Conservation (phyloP, 768 basidiomycete genomes). For the Suillus bovinus region DNA sequence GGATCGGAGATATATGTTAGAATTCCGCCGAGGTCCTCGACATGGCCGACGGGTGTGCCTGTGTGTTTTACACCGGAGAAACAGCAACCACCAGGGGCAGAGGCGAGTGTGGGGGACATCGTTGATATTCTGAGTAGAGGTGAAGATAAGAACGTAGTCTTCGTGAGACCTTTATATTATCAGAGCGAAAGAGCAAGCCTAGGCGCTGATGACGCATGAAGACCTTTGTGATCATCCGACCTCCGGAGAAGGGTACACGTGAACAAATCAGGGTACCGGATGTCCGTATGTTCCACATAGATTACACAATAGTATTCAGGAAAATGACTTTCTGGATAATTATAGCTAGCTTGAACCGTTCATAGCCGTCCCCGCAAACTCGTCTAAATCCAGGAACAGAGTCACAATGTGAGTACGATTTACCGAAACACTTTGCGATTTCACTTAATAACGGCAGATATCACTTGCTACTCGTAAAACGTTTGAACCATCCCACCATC, state of each 20-base stretch:
- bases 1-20: slow-evolving; percentile 56
- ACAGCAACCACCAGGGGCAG: slow-evolving; percentile 47
- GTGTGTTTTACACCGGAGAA: slow-evolving; percentile 46
- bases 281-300: neutral
- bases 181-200: neutral
- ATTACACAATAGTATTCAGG: neutral
- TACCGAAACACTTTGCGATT: neutral
- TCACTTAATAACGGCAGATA: neutral
- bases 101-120: slow-evolving; percentile 33
- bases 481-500: slow-evolving; percentile 51
- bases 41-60: slow-evolving; percentile 45
- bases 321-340: neutral
- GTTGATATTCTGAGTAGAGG: neutral
- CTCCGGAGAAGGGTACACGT: no score
- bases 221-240: neutral
- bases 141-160: neutral
- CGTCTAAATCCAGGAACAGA: neutral
- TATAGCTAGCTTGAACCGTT: neutral
- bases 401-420: neutral
- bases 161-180: neutral
- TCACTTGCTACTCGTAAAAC: slow-evolving; percentile 32
- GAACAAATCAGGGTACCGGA: neutral
- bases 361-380: neutral
- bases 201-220: neutral
- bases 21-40: slow-evolving; percentile 42